Percentiles rank a stretch among this genome's conserved stretches.
These are phyloP conservation scores for Eragrostis tef DNA, from an alignment of 202 grass and related monocot genomes.

Conservation along the genomic window DNA sequence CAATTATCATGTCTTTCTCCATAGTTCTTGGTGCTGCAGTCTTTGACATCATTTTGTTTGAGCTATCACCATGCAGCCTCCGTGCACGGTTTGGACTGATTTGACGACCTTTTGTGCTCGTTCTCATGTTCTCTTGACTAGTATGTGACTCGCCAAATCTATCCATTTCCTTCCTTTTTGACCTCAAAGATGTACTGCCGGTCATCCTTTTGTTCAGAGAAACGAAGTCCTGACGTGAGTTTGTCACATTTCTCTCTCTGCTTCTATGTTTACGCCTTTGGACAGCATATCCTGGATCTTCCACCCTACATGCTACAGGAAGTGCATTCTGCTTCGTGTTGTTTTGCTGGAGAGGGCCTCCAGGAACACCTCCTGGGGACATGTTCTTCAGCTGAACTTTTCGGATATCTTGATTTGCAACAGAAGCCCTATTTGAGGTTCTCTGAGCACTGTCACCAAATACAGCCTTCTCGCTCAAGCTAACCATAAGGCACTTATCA, in stretches of 20 bases:
- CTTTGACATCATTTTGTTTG: constrained; percentile 36
- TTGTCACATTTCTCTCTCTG: constrained; percentile 28
- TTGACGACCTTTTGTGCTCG: constrained; percentile 25
- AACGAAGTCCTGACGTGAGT: constrained; percentile 32
- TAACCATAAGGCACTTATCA: constrained; percentile 16
- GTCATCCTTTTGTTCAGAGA: constrained; percentile 46
- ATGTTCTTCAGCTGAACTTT: constrained; percentile 24
- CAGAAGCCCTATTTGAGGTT: background rate
- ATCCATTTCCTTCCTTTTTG: constrained; percentile 44
- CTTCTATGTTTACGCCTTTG: constrained; percentile 46
- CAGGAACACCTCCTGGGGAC: constrained; percentile 22
- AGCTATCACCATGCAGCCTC: background rate
- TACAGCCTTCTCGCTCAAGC: constrained; percentile 25
- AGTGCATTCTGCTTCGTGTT: constrained; percentile 65
- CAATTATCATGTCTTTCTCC: constrained; percentile 56
- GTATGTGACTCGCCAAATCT: constrained; percentile 28
- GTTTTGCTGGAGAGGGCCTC: constrained; percentile 59
- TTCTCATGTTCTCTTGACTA: constrained; percentile 37
- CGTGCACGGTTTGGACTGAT: background rate
- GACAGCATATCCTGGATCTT: constrained; percentile 22
- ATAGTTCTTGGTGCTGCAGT: constrained; percentile 20
- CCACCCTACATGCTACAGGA: constrained; percentile 13
- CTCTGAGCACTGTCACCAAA: constrained; percentile 28
- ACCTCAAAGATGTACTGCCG: constrained; percentile 29
- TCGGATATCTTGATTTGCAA: constrained; percentile 21